Base-by-base conservation (phyloP, 495 filamentous ascomycete species). In the Bacidia rubella region DNA sequence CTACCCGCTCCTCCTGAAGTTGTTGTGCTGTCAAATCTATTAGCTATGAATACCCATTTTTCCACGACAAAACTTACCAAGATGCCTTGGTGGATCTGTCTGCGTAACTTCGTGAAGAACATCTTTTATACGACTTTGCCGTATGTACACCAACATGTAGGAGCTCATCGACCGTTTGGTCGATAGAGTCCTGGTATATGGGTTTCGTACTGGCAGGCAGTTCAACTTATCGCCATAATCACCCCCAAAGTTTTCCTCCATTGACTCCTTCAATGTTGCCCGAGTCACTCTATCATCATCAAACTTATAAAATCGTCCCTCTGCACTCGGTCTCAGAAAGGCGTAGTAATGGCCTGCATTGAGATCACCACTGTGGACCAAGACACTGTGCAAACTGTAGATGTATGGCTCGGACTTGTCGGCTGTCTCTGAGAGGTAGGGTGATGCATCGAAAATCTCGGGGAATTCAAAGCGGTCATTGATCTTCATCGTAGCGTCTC, bases 311-410 rank as follows among this genome's bases (percentile, higher is more conserved):
- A 95, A 99, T 66, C 83, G 77, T 22, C 90, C 89, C 54, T 93
- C 86, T 63, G 92, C 90, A 53, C 80, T 78, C 0, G 93, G 92
- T 65, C 93, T 96, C 55, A 99, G 65, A 67, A 95, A 99, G 1
- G 92, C 92, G 64, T 97, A 99, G 68, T 99, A 99, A 66, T 99
- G 92, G n/a, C 92, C 92, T 11, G 93, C 90, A 66, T 97, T 95
- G 38, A 95, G 74, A 60, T 96, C 92, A 46, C 92, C 92, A 57
- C 87, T 95, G 62, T 99, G 92, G 2, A 99, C 92, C 44, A 99
- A 70, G 11, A 99, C 92, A 55, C 92, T 90, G 63, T 97, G 92
- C 17, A 99, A 70, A 62, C 94, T 79, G 65, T 97, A 99, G 47
- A 80, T 70, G 77, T 88, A 96, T 1, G 90, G 74, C 62, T 96